Percentiles rank a stretch among this genome's conserved stretches.
Evolutionary conservation across 805 yeast species (phyloP).

Genomic region (Candida awuae): DNA sequence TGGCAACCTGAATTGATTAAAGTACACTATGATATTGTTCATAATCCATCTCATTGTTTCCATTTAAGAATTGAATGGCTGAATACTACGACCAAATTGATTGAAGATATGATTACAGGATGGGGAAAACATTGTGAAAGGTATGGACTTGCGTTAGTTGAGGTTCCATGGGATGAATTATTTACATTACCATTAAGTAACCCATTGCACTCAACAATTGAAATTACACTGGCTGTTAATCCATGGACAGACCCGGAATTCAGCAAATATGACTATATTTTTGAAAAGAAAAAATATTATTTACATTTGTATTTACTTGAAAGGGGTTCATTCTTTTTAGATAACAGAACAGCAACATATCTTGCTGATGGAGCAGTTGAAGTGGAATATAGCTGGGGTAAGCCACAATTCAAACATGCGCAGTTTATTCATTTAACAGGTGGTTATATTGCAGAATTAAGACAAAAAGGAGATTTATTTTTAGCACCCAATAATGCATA

Average conservation of each 20-base stretch:
- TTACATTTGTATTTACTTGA: slow-evolving; percentile 72
- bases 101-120: slow-evolving; percentile 67
- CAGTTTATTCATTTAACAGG: slow-evolving; percentile 91
- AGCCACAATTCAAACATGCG: slow-evolving; percentile 68
- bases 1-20: slow-evolving; percentile 69
- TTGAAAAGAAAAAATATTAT: slow-evolving; percentile 50
- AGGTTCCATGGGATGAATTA: slow-evolving; percentile 85
- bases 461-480: slow-evolving; percentile 69
- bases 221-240: slow-evolving; percentile 53
- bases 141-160: slow-evolving; percentile 74
- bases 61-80: slow-evolving; percentile 91
- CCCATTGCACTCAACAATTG: slow-evolving; percentile 84
- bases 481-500: slow-evolving; percentile 85
- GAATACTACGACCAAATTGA: slow-evolving; percentile 74
- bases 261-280: slow-evolving; percentile 28
- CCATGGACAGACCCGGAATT: slow-evolving; percentile 65
- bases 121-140: slow-evolving; percentile 82
- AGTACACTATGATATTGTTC: slow-evolving; percentile 86
- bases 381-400: slow-evolving; percentile 86
- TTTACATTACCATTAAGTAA: slow-evolving; percentile 66
- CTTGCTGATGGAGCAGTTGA: slow-evolving; percentile 48
- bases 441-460: slow-evolving; percentile 77
- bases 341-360: slow-evolving; percentile 65
- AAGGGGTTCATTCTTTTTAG: slow-evolving; percentile 67
- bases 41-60: slow-evolving; percentile 90